These are phyloP conservation scores for Aquilaria agallochum DNA, from an alignment of 441 rosid genomes.

Conservation along the genomic window DNA sequence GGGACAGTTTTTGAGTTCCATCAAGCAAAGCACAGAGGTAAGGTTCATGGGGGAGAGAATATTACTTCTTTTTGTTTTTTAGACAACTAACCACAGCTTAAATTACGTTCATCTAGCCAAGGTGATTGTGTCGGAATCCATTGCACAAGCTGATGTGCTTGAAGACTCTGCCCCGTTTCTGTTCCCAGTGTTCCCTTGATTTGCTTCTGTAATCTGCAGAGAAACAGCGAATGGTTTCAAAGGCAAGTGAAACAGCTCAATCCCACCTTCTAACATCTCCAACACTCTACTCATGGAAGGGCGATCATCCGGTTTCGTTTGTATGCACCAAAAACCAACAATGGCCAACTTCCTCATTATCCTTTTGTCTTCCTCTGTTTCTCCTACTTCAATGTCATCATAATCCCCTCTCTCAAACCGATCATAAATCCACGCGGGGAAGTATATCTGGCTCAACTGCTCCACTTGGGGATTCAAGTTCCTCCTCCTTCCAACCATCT, in stretches of 20 bases:
- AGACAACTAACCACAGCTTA: too few relatives aligned
- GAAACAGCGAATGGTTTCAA: constrained; percentile 27
- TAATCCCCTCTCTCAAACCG: constrained; percentile 8
- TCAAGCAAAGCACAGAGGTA: too few relatives aligned
- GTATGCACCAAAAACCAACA: constrained; percentile 31
- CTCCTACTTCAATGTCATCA: constrained; percentile 1
- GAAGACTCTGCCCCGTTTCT: too few relatives aligned
- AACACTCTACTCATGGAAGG: constrained; percentile 32
- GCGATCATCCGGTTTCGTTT: constrained; percentile 30
- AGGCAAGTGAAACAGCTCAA: constrained; percentile 28
- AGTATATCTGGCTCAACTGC: constrained; percentile 12
- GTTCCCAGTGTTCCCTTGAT: neutral
- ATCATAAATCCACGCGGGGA: constrained; percentile 14
- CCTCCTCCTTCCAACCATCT: constrained; percentile 17
- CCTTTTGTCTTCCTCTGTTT: constrained; percentile 1
- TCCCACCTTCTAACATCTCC: constrained; percentile 27
- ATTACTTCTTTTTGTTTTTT: too few relatives aligned
- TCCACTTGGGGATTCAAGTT: constrained; percentile 1
- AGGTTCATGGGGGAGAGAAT: too few relatives aligned
- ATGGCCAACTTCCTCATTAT: constrained; percentile 22
- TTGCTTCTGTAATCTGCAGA: constrained; percentile 4
- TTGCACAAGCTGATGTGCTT: too few relatives aligned
- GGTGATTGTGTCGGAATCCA: too few relatives aligned
- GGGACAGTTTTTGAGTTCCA: too few relatives aligned
- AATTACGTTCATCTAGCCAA: too few relatives aligned